Percentiles rank a stretch among this genome's conserved stretches.
Evolutionary conservation across 2,329 filamentous ascomycete genomes (phyloP).

Genomic region (Myriosclerotinia duriaeana): DNA sequence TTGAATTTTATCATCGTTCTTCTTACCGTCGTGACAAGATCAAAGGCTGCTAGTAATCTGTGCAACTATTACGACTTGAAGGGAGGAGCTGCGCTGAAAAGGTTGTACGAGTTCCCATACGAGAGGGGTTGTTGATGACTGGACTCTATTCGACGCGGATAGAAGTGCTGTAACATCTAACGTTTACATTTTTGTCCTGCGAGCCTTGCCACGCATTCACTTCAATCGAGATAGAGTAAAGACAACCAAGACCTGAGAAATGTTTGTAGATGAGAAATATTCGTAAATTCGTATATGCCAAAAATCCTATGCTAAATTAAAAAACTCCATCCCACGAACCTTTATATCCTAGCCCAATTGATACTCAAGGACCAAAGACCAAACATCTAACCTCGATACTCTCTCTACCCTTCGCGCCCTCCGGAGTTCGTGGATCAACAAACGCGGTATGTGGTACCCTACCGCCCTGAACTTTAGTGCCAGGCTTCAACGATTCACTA

Average conservation of each 20-base stretch:
- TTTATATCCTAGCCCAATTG: background rate
- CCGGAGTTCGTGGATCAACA: slow-evolving; percentile 67
- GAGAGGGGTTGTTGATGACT: background rate
- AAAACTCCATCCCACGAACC: background rate
- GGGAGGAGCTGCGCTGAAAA: background rate
- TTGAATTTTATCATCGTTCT: background rate
- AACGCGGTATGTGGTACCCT: slow-evolving; percentile 63
- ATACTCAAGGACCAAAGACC: slow-evolving; percentile 63
- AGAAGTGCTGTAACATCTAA: background rate
- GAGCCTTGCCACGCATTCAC: background rate
- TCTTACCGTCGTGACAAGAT: no score
- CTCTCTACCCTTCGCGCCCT: slow-evolving; percentile 70
- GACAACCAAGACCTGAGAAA: background rate
- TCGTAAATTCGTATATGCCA: background rate
- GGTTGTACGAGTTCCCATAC: background rate
- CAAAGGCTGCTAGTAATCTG: no score
- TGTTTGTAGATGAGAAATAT: background rate
- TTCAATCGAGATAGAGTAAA: background rate
- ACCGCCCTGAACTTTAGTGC: slow-evolving; percentile 52
- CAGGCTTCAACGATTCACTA: slow-evolving; percentile 48
- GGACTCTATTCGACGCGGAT: background rate
- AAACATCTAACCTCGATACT: slow-evolving; percentile 87
- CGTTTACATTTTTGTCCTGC: background rate
- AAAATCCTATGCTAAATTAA: background rate
- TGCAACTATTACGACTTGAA: background rate